These are phyloP conservation scores for Fusarium pseudograminearum DNA, from an alignment of 2,329 filamentous ascomycete genomes.

Conservation along the genomic window DNA sequence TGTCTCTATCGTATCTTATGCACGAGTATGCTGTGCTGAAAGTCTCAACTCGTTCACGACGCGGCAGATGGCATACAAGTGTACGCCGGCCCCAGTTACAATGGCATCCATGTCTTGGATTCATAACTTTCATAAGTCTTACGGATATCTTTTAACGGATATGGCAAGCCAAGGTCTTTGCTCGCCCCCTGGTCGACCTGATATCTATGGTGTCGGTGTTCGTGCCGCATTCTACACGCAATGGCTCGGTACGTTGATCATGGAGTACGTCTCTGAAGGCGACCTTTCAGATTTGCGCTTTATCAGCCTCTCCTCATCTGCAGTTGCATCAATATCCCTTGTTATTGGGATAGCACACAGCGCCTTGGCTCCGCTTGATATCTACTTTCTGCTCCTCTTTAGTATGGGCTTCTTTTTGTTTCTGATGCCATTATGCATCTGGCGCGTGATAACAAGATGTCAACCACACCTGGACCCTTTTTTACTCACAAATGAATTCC, in stretches of 20 bases:
- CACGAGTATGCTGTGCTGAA: slow-evolving; percentile 2
- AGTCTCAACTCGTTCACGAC: background rate
- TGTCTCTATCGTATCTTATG: slow-evolving; percentile 3
- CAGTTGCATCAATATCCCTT: slow-evolving; percentile 46
- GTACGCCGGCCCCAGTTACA: slow-evolving; percentile 27
- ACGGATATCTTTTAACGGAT: slow-evolving; percentile 3
- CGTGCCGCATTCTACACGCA: slow-evolving; percentile 53
- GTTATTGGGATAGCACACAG: slow-evolving; percentile 43
- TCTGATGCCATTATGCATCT: slow-evolving; percentile 51
- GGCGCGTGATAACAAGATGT: slow-evolving; percentile 51
- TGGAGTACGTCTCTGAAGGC: slow-evolving; percentile 49
- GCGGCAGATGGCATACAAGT: slow-evolving; percentile 39
- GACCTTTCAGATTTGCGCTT: slow-evolving; percentile 49
- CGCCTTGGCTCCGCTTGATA: slow-evolving; percentile 47
- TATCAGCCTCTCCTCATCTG: slow-evolving; percentile 51
- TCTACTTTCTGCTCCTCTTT: slow-evolving; percentile 51
- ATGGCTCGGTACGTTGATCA: slow-evolving; percentile 52
- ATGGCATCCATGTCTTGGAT: background rate
- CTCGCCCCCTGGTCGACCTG: slow-evolving; percentile 44
- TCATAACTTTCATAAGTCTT: background rate
- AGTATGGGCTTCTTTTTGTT: slow-evolving; percentile 50
- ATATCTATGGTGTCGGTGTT: slow-evolving; percentile 54
- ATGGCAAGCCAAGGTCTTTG: slow-evolving; percentile 36
- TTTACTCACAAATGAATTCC: slow-evolving; percentile 44
- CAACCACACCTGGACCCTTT: slow-evolving; percentile 50